These are phyloP conservation scores for Barnettozyma pratensis DNA, from an alignment of 805 yeast genomes.

Conservation along the genomic window DNA sequence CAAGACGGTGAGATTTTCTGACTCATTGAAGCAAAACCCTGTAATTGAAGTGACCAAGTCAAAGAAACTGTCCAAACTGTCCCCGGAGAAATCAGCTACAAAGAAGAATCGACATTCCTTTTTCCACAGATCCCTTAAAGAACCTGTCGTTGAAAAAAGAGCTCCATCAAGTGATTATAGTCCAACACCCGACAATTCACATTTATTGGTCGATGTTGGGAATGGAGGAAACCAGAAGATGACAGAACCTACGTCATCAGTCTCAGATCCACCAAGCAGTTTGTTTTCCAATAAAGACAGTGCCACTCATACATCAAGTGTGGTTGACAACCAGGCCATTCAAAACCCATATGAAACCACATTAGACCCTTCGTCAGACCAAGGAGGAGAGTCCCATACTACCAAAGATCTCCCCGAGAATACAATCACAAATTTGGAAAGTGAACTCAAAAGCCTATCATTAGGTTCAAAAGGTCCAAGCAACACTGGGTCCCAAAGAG, in stretches of 20 bases:
- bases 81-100: not conserved
- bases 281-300: conserved; percentile 4
- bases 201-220: too few species aligned
- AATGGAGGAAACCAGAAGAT: too few species aligned
- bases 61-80: too few species aligned
- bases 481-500: not conserved
- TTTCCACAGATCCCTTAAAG: not conserved
- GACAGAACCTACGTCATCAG: not conserved
- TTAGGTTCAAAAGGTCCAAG: not conserved
- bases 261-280: conserved; percentile 2
- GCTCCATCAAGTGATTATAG: not conserved
- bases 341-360: too few species aligned
- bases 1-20: conserved; percentile 6
- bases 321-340: not conserved
- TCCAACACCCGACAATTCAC: too few species aligned
- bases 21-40: too few species aligned
- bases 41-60: too few species aligned
- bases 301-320: not conserved
- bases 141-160: not conserved
- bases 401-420: not conserved
- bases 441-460: not conserved
- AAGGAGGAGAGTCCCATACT: too few species aligned
- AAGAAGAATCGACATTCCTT: not conserved
- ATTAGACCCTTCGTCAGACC: too few species aligned
- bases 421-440: conserved; percentile 1